Percentiles rank a stretch among this genome's conserved stretches.
Conservation (phyloP, 169 alveolate genomes). For the Besnoitia besnoiti region DNA sequence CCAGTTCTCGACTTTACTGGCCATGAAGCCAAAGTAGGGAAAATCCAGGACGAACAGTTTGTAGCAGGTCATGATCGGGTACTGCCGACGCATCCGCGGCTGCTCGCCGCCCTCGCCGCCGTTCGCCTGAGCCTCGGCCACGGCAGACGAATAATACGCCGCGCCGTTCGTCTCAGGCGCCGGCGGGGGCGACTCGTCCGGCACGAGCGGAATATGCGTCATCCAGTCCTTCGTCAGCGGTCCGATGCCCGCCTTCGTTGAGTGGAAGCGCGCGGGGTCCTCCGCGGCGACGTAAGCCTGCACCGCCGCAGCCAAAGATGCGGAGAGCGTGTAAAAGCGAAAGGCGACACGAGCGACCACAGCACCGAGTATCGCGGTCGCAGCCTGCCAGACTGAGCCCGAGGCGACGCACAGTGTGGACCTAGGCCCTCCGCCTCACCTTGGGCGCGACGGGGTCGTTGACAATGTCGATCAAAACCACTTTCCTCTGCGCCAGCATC, state of each 20-base stretch:
- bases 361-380: background rate
- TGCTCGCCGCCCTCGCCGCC: background rate
- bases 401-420: no score
- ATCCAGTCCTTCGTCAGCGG: conserved; percentile 66
- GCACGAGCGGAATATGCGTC: conserved; percentile 36
- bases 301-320: background rate
- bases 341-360: background rate
- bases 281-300: conserved; percentile 59
- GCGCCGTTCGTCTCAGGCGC: background rate
- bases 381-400: no score
- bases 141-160: background rate
- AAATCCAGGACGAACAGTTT: conserved; percentile 76
- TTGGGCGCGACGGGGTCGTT: conserved; percentile 64
- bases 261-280: conserved; percentile 66
- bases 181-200: background rate
- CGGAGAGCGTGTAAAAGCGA: background rate
- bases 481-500: conserved; percentile 57
- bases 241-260: conserved; percentile 70
- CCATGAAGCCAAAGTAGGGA: conserved; percentile 82
- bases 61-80: conserved; percentile 75
- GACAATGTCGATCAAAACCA: conserved; percentile 70
- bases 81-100: background rate
- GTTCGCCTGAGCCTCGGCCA: background rate
- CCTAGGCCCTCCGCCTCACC: background rate
- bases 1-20: conserved; percentile 80